Evolutionary conservation across 2,329 filamentous ascomycete genomes (phyloP), one percentile per base, ranked within the genome.

Genomic region (Aspergillus texensis): DNA sequence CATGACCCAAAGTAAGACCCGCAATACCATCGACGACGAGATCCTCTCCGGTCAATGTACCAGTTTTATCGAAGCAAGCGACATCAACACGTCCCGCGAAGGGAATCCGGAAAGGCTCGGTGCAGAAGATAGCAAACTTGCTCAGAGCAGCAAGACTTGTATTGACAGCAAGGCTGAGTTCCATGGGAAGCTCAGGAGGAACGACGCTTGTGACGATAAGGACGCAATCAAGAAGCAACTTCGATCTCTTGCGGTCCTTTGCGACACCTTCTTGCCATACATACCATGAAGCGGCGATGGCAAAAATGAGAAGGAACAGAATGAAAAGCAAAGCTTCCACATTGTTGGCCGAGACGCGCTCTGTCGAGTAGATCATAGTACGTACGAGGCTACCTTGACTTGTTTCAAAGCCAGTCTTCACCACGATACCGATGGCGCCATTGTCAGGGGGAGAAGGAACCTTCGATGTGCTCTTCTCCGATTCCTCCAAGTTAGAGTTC

Each of bases 331-430:
- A 82, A 1, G 95, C 95, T 80, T 99, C 95, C 52, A 90, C 89
- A 74, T 99, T 98, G 82, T 97, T 97, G 71, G 95, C 95, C n/a
- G 94, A 98, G 28, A 99, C 94, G 69, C 94, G 93, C 79, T 99
- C 95, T 1, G 95, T 99, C 1, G 96, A 97, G 83, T 97, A 99
- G 74, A 99, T 99, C 95, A 99, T 99, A 70, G 95, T 99, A 66
- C 95, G 91, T 65, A 99, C 95, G 64, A 99, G 87, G 79, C 93
- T 97, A 67, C 95, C 95, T 80, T 99, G 96, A 62, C 94, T 98
- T 12, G 95, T 99, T 81, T 99, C 96, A 74, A 99, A 99, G 14
- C 95, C 95, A 60, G 95, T 99, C 86, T 97, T 98, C 74, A 94
- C 90, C 53, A 99, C 93, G 67, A 99, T 87, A 65, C 94, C 95